Evolutionary conservation across 148 eudicot species (phyloP), one percentile per base, ranked within the genome.

Genomic region (Vaccinium macrocarpon): DNA sequence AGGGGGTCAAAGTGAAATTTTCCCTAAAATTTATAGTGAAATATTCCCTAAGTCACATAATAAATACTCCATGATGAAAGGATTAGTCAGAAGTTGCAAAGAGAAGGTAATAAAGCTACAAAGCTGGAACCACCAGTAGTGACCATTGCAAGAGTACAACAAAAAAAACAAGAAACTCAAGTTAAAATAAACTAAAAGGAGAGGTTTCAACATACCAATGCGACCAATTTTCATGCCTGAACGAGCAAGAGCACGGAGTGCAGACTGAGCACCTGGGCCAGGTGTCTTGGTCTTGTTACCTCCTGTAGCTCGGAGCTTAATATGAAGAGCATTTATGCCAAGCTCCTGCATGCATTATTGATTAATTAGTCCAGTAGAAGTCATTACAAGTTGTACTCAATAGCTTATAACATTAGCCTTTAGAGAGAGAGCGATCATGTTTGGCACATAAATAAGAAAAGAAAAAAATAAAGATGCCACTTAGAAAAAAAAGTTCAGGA

Each of bases 241-340:
- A 21, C 84, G 84, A 53, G 84, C 78, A 52, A 82, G 78, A 61
- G 84, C 84, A 21, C 84, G 84, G 12, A 82, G 84, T 6, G 84
- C 84, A 72, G 84, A 82, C 84, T 82, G 84, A 46, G 84, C 84
- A 82, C 84, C 84, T 19, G 84, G 84, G 52, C 84, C 84, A 32
- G 78, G 84, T 52, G 84, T 82, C 74, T 82, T 82, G 38, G 84
- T 82, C 78, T 82, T 82, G 68, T 82, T 82, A 49, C 84, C 84
- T 32, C 84, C 84, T 0, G 84, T 82, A 61, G 84, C 84, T 11
- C 84, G 78, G 84, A 82, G 84, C 84, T 82, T 82, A 71, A 82
- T 82, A 72, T 82, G 84, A 82, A 82, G 84, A 9, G 79, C 78
- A 82, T 66, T 82, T 46, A 82, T 72, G 50, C 84, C 84, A 35